Percentiles rank a stretch among this genome's conserved stretches.
Conservation (phyloP, 768 basidiomycete species). For the Suillus cothurnatus region DNA sequence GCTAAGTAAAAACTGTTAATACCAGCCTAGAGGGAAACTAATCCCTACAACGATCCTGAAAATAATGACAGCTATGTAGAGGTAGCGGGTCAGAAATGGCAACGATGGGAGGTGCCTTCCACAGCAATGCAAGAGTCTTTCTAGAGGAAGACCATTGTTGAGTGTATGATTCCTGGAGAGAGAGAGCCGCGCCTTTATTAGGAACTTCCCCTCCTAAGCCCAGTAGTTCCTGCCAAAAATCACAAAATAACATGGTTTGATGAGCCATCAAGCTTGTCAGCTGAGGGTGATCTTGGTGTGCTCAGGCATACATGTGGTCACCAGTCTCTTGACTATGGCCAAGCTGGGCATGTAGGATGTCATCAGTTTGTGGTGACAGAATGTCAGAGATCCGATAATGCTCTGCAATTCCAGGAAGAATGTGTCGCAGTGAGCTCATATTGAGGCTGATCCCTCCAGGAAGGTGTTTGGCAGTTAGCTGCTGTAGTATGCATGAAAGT, state of each 20-base stretch:
- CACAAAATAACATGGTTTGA: not conserved
- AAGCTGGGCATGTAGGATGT: not conserved
- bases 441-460: not conserved
- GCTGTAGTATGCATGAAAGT: not conserved
- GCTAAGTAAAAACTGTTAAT: too few relatives aligned
- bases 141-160: too few relatives aligned
- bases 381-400: not conserved
- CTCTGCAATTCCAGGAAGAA: not conserved
- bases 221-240: too few relatives aligned
- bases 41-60: too few relatives aligned
- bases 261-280: not conserved
- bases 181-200: too few relatives aligned
- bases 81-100: too few relatives aligned
- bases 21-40: too few relatives aligned
- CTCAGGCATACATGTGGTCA: not conserved
- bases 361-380: not conserved
- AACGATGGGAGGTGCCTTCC: too few relatives aligned
- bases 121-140: too few relatives aligned
- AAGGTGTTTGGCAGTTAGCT: not conserved
- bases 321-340: not conserved
- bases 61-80: too few relatives aligned
- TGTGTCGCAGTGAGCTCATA: not conserved
- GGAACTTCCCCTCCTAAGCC: too few relatives aligned
- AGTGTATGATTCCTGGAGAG: too few relatives aligned
- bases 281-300: not conserved